Percentiles rank a stretch among this genome's conserved stretches.
phyloP scores from a whole-genome alignment of 352 stramenopile species.

The Globisporangium recalcitrans region DNA sequence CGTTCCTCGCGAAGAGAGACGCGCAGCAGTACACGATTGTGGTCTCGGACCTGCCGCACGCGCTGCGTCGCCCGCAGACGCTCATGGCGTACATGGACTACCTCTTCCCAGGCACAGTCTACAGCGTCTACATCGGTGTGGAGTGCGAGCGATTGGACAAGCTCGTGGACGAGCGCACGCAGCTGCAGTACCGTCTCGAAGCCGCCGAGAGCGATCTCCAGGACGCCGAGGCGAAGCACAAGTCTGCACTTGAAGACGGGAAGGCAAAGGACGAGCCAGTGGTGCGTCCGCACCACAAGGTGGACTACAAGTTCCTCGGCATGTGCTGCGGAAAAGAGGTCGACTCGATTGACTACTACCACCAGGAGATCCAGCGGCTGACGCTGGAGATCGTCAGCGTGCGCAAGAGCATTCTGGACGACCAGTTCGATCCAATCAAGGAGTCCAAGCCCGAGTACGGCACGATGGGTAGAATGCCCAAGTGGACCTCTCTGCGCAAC shows the following conservation, averaged over 20 bases:
- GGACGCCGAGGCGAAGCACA: slow-evolving; percentile 18
- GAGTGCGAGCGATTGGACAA: slow-evolving; percentile 59
- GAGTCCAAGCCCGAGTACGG: slow-evolving; percentile 24
- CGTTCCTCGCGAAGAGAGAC: slow-evolving; percentile 32
- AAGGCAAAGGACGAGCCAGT: slow-evolving; percentile 23
- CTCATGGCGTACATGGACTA: slow-evolving; percentile 62
- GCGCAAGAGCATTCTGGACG: slow-evolving; percentile 43
- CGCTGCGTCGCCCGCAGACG: slow-evolving; percentile 48
- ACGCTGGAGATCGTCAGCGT: slow-evolving; percentile 44
- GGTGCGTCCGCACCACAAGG: slow-evolving; percentile 30
- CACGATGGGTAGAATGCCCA: slow-evolving; percentile 5
- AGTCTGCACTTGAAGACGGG: slow-evolving; percentile 12
- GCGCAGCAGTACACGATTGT: slow-evolving; percentile 75
- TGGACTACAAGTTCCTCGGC: slow-evolving; percentile 38
- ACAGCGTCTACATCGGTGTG: slow-evolving; percentile 67
- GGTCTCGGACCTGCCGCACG: slow-evolving; percentile 53
- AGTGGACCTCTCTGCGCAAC: slow-evolving; percentile 14
- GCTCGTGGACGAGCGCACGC: slow-evolving; percentile 44
- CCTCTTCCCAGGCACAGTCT: slow-evolving; percentile 56
- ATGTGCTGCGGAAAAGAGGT: slow-evolving; percentile 45
- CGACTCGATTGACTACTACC: slow-evolving; percentile 62
- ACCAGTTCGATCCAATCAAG: slow-evolving; percentile 32
- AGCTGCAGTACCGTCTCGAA: slow-evolving; percentile 49
- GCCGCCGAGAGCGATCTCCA: slow-evolving; percentile 40
- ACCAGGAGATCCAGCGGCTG: slow-evolving; percentile 37